Evolutionary conservation across 352 stramenopile genomes (phyloP), one percentile per base, ranked within the genome.

Genomic region (Globisporangium yorkense): DNA sequence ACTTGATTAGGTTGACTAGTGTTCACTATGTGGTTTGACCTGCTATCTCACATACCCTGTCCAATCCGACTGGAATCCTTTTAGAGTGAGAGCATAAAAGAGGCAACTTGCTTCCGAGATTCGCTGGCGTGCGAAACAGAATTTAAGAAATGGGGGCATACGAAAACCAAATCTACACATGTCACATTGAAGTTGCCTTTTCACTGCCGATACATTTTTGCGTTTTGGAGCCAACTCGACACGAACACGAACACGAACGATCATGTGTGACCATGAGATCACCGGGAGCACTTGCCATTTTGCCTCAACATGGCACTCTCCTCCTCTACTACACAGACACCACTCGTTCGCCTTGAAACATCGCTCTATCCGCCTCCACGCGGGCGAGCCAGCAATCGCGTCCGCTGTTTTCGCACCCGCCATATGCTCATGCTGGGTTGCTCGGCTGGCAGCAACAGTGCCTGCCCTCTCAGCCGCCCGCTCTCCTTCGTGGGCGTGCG

Each of bases 401-500:
- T 46, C 40, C 40, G 13, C 40, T n/a, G 40, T 46, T 20, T 46
- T 46, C n/a, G 40, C 21, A 27, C 39, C 39, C 13, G 10, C 54
- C 31, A 44, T 15, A 20, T 54, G 24, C 12, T 29, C 20, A 18
- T 10, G 24, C 12, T 56, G n/a, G 10, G 24, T 27, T 27, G 24
- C 24, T 45, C 27, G 9, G 47, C 13, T 13, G 29, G 48, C 27
- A 15, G 21, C 31, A 54, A n/a, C 51, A 54, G 54, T 9, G 35
- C 39, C 12, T 74, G 59, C 0, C 72, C 44, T n/a, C 45, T 20
- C 12, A 70, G 51, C n/a, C 72, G 49, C 45, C 72, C 65, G 41
- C 57, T 60, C 58, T 75, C 67, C 43, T 75, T 75, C n/a, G 59
- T 41, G 5, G 72, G 58, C 68, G 72, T 72, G 55, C 64, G 68